Evolutionary conservation across 371 early-diverging fungal species (phyloP).

Genomic region (Mortierella sp.): DNA sequence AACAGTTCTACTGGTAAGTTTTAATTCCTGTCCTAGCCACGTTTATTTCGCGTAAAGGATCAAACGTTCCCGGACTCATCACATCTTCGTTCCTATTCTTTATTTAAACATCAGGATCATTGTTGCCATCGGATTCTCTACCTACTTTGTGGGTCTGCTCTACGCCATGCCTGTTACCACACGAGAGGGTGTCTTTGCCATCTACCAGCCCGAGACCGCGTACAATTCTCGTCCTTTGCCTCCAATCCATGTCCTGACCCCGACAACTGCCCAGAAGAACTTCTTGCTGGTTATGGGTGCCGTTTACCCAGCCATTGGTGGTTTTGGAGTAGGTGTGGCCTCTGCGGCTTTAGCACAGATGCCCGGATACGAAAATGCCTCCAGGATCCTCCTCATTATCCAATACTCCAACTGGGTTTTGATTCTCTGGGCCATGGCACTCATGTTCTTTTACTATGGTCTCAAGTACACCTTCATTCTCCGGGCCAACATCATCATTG

Average conservation of each 20-base stretch:
- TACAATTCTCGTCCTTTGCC: constrained; percentile 23
- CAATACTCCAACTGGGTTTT: constrained; percentile 51
- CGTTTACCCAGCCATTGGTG: constrained; percentile 41
- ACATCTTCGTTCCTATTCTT: not conserved
- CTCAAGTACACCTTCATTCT: constrained; percentile 54
- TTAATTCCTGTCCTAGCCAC: not conserved
- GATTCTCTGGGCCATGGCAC: constrained; percentile 49
- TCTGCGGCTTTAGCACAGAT: constrained; percentile 32
- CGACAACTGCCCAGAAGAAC: constrained; percentile 44
- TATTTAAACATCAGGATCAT: constrained; percentile 22
- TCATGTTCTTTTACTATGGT: constrained; percentile 54
- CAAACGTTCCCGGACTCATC: not conserved
- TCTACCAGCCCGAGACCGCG: constrained; percentile 44
- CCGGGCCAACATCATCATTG: constrained; percentile 51
- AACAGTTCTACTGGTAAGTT: constrained; percentile 46
- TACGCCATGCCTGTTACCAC: constrained; percentile 53
- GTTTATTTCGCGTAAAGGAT: not conserved
- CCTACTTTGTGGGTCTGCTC: constrained; percentile 51
- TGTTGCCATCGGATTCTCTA: constrained; percentile 48
- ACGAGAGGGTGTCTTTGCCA: constrained; percentile 41
- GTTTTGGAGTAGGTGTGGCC: constrained; percentile 26
- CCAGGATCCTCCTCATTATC: constrained; percentile 26
- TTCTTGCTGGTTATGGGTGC: constrained; percentile 43
- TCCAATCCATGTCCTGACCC: constrained; percentile 51
- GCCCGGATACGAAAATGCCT: constrained; percentile 21